Conservation (phyloP, 306 rosid species). For the Citrullus mucosospermus region DNA sequence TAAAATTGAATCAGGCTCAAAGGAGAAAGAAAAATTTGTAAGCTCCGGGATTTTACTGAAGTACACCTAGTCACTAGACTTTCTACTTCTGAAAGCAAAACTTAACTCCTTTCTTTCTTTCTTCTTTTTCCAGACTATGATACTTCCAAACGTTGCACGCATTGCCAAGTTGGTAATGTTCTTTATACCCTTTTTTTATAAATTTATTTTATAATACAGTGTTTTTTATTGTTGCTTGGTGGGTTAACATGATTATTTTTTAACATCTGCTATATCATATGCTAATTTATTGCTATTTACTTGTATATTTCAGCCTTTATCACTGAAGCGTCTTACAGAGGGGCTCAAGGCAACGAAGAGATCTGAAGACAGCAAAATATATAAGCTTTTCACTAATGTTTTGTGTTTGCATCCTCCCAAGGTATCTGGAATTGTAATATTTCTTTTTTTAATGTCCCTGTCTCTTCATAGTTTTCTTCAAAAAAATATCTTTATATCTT, state of each 20-base stretch:
- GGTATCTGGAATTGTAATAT: slow-evolving; percentile 23
- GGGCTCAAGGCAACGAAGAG: slow-evolving; percentile 65
- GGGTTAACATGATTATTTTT: not conserved
- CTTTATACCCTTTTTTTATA: slow-evolving; percentile 3
- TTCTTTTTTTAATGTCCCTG: not conserved
- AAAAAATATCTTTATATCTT: not conserved
- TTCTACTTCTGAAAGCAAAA: not conserved
- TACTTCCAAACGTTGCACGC: slow-evolving; percentile 82
- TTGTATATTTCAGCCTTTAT: slow-evolving; percentile 52
- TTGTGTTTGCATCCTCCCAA: slow-evolving; percentile 64
- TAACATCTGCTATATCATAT: not conserved
- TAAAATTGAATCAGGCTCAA: slow-evolving; percentile 77
- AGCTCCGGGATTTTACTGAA: slow-evolving; percentile 18
- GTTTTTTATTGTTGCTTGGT: not conserved
- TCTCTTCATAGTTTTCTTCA: not conserved
- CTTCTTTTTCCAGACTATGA: slow-evolving; percentile 52
- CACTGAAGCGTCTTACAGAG: slow-evolving; percentile 68
- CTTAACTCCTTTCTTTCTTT: not conserved
- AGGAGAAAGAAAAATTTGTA: slow-evolving; percentile 84
- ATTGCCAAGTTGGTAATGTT: slow-evolving; percentile 77
- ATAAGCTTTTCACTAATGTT: slow-evolving; percentile 73
- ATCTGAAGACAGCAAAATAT: slow-evolving; percentile 56
- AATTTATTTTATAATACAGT: not conserved
- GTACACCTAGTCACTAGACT: not conserved
- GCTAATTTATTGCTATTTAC: not conserved